Conservation (phyloP, 768 basidiomycete genomes). For the Sarcodon sp. region DNA sequence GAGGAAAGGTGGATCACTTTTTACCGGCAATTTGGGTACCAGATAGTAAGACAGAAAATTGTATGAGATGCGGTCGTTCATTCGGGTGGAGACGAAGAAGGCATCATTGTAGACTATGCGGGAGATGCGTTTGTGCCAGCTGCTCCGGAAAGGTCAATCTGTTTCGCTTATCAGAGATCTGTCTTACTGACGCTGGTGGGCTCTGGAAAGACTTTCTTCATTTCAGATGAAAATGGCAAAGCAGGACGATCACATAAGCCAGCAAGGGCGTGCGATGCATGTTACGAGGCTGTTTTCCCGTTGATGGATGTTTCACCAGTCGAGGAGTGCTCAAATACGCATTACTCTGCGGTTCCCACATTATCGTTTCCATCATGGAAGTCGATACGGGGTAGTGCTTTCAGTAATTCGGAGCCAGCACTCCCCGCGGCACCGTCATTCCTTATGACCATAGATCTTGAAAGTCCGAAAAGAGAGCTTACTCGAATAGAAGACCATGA, state of each 20-base stretch:
- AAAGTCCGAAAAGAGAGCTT: constrained; percentile 11
- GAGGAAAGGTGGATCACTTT: constrained; percentile 64
- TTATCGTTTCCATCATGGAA: background rate
- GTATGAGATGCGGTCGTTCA: constrained; percentile 70
- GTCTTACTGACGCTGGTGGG: constrained; percentile 2
- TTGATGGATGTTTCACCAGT: constrained; percentile 20
- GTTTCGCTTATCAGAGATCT: background rate
- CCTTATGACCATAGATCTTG: constrained; percentile 27
- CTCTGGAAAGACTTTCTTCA: constrained; percentile 62
- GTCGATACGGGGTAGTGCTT: background rate
- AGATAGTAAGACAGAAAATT: constrained; percentile 67
- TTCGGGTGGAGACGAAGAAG: constrained; percentile 74
- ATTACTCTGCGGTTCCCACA: background rate
- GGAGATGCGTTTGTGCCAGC: constrained; percentile 70
- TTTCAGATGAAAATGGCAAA: constrained; percentile 36
- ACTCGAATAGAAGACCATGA: constrained; percentile 5
- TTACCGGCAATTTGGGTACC: constrained; percentile 91
- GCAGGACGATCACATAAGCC: constrained; percentile 38
- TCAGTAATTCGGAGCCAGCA: background rate
- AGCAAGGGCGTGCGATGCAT: constrained; percentile 75
- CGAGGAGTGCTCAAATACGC: constrained; percentile 6
- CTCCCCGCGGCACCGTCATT: constrained; percentile 18
- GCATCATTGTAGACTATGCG: constrained; percentile 83
- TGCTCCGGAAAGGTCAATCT: constrained; percentile 66
- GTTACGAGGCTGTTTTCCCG: constrained; percentile 81